phyloP scores from a whole-genome alignment of 495 filamentous ascomycete genomes.

The Talaromyces thailandensis region DNA sequence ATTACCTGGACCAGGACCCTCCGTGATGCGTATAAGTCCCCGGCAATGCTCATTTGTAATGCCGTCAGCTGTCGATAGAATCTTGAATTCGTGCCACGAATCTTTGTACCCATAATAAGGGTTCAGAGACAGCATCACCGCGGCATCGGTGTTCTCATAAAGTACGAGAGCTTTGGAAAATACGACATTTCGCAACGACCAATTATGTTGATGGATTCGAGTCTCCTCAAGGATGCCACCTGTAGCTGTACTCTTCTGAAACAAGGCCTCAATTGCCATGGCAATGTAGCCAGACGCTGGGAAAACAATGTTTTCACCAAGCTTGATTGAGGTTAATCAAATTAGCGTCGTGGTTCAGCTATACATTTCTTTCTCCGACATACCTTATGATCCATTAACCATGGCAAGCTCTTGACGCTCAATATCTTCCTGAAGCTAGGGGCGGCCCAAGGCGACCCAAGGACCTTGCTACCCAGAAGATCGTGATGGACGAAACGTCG shows the following conservation, averaged over 20 bases:
- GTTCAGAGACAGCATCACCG: constrained; percentile 33
- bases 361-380: not conserved
- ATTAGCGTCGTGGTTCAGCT: not conserved
- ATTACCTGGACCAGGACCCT: not conserved
- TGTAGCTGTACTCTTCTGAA: constrained; percentile 10
- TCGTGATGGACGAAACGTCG: constrained; percentile 33
- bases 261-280: constrained; percentile 49
- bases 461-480: constrained; percentile 27
- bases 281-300: constrained; percentile 50
- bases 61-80: constrained; percentile 25
- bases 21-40: constrained; percentile 20
- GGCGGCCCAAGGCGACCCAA: constrained; percentile 22
- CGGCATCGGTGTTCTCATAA: constrained; percentile 25
- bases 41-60: constrained; percentile 33
- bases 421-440: constrained; percentile 25
- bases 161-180: constrained; percentile 37
- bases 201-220: constrained; percentile 8
- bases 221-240: not conserved
- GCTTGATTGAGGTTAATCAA: not conserved
- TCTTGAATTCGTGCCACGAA: constrained; percentile 36
- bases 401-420: constrained; percentile 11
- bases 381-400: constrained; percentile 6
- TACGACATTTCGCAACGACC: constrained; percentile 33
- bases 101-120: constrained; percentile 20
- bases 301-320: constrained; percentile 29